Conservation (phyloP, 345 rosid species). For the Acer yangbiense region DNA sequence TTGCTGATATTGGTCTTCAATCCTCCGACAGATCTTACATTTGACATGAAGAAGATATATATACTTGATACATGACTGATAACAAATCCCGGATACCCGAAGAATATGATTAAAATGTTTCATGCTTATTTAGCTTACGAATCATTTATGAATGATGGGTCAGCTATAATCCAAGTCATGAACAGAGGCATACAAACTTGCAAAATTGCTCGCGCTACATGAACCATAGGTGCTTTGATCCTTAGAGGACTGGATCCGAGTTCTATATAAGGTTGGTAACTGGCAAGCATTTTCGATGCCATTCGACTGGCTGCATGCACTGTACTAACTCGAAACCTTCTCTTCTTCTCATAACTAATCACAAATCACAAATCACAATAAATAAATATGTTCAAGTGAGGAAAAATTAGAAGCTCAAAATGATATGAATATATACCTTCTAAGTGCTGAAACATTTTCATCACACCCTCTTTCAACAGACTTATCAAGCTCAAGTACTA, state of each 20-base stretch:
- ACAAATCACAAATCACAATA: not conserved
- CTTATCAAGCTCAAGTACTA: constrained; percentile 23
- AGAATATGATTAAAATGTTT: too few relatives aligned
- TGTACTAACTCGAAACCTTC: constrained; percentile 22
- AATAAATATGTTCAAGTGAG: too few relatives aligned
- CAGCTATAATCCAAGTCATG: constrained; percentile 8
- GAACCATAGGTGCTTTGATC: constrained; percentile 16
- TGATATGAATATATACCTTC: constrained; percentile 1
- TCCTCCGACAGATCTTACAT: too few relatives aligned
- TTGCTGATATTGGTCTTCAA: too few relatives aligned
- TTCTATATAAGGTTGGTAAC: constrained; percentile 23
- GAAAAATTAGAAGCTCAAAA: too few relatives aligned
- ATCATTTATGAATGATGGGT: not conserved
- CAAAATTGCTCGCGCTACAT: not conserved
- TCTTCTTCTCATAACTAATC: constrained; percentile 20
- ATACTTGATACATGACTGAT: not conserved
- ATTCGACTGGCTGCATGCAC: constrained; percentile 22
- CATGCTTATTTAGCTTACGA: not conserved
- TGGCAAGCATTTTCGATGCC: constrained; percentile 25
- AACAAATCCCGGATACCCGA: not conserved
- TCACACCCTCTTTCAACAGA: not conserved
- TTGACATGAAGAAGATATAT: too few relatives aligned
- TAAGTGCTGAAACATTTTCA: constrained; percentile 21
- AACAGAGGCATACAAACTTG: constrained; percentile 15
- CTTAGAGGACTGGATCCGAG: constrained; percentile 16